These are phyloP conservation scores for Sporothrix protearum DNA, from an alignment of 2,329 filamentous ascomycete genomes.

Conservation along the genomic window DNA sequence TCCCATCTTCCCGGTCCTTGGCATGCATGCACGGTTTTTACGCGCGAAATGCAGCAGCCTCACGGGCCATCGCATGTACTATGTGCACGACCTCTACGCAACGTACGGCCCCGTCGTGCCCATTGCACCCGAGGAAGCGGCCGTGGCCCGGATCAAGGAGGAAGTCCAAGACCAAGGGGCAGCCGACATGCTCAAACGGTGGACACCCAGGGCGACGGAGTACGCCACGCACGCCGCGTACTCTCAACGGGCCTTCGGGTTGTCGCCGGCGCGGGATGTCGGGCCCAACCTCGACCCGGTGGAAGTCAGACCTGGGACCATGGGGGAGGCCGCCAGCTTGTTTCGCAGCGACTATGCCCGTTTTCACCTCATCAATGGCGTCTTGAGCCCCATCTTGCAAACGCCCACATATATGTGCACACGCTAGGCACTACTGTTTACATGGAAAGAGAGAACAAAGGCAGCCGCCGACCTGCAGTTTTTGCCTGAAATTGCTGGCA, in stretches of 20 bases:
- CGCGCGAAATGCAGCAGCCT: neutral
- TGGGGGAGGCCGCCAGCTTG: neutral
- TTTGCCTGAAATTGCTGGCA: neutral
- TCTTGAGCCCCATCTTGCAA: neutral
- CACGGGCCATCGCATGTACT: neutral
- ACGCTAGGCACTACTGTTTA: neutral
- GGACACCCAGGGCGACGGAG: neutral
- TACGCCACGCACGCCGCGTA: neutral
- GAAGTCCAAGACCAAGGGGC: neutral
- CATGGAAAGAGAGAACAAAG: neutral
- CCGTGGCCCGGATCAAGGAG: neutral
- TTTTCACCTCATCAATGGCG: conserved; percentile 4
- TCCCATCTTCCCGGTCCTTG: neutral
- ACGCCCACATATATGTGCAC: neutral
- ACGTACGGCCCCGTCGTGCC: neutral
- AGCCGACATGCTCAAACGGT: neutral
- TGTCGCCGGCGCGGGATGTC: neutral
- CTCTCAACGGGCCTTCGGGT: neutral
- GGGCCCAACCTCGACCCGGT: neutral
- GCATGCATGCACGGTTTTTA: neutral
- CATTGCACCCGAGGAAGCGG: neutral
- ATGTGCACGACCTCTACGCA: neutral
- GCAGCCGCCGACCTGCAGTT: neutral
- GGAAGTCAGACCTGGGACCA: neutral
- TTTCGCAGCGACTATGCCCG: neutral